Evolutionary conservation across 1,284 basidiomycete genomes (phyloP), one percentile per base, ranked within the genome.

Genomic region (Ustilago hordei): DNA sequence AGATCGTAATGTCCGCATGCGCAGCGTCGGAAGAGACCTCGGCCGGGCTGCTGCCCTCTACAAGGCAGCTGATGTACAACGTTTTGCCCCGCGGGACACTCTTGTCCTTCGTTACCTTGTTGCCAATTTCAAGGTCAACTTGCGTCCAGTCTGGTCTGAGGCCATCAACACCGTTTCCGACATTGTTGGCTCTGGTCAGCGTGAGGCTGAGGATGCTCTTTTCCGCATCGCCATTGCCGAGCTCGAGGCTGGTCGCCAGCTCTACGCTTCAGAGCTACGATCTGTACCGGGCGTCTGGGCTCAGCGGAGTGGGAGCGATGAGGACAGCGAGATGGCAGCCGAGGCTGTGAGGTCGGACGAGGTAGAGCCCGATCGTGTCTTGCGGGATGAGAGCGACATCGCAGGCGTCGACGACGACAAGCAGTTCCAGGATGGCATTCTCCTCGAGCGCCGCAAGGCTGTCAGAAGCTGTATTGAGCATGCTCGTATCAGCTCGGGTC

Each of bases 71-170:
- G 61, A 69, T 13, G 62, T 63, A 41, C 56, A 54, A 13, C 57
- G 55, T 11, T 50, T 58, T 19, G 56, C 56, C 11, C 45, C 58
- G 47, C 63, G 70, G 2, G 64, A 75, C 41, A 57, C 64, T 5
- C 54, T 82, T n/a, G 62, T 81, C 4, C 54, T 79, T 19, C 67
- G 66, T 13, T 84, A 81, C 64, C 60, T 83, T 19, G 69, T 84
- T 43, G 78, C 78, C 55, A 83, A 78, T 38, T 63, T 84, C 61
- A 85, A 84, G 73, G 61, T 86, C 65, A 86, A 86, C 45, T 66
- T 86, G 48, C 69, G 74, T n/a, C 84, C 84, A 0, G 60, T 85
- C 35, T 86, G 84, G 84, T 59, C 63, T 7, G 84, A 84, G 54
- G 70, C 72, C 23, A 75, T 79, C 58, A 75, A 78, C 55, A 76